Evolutionary conservation across 1,284 basidiomycete species (phyloP).

Genomic region (Peniophora sp.): DNA sequence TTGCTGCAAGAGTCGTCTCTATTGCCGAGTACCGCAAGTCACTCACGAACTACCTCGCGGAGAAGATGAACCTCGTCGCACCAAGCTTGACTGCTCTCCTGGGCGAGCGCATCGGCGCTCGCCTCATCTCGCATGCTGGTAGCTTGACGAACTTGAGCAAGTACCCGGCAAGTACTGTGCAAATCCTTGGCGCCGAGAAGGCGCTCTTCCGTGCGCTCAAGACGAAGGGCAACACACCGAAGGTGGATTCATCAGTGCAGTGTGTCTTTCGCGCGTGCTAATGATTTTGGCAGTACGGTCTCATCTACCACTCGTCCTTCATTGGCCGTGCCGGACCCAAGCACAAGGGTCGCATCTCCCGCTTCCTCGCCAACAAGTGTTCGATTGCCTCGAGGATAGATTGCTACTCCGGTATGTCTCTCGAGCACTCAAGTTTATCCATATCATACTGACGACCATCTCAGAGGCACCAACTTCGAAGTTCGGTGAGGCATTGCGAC

Average conservation of each 20-base stretch:
- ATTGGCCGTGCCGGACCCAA: constrained; percentile 94
- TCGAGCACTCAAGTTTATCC: constrained; percentile 1
- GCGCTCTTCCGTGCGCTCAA: constrained; percentile 96
- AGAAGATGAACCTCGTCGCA: constrained; percentile 98
- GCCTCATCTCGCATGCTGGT: constrained; percentile 96
- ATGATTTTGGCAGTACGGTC: constrained; percentile 60
- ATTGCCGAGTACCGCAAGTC: constrained; percentile 93
- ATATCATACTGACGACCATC: constrained; percentile 1
- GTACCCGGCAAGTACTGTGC: constrained; percentile 96
- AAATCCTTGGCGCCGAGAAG: constrained; percentile 98
- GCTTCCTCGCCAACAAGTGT: constrained; percentile 98
- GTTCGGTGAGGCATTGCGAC: constrained; percentile 90
- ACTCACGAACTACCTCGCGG: constrained; percentile 82
- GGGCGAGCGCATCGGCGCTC: constrained; percentile 92
- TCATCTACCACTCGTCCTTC: constrained; percentile 91
- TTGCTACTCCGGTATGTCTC: constrained; percentile 74
- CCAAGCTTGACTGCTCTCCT: constrained; percentile 92
- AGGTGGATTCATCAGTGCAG: constrained; percentile 42
- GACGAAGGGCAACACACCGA: constrained; percentile 98
- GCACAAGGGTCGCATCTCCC: constrained; percentile 96
- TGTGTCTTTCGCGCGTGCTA: neutral
- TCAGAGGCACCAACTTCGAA: constrained; percentile 83
- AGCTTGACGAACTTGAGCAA: constrained; percentile 96
- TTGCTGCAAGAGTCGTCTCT: constrained; percentile 87
- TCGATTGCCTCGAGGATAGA: constrained; percentile 98